phyloP scores from a whole-genome alignment of 441 rosid genomes.

The Erodium moschatum region DNA sequence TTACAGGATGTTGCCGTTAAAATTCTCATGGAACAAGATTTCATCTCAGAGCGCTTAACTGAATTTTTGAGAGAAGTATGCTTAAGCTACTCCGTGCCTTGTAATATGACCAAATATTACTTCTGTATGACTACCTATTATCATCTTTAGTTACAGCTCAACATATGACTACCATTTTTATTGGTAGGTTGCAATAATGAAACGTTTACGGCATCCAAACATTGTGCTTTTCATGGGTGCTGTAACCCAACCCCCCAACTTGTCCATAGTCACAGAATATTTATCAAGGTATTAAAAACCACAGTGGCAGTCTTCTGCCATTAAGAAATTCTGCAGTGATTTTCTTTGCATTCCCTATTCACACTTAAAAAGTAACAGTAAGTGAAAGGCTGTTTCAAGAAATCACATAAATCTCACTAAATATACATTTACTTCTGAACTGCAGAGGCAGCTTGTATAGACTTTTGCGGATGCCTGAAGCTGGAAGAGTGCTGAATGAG shows the following conservation, averaged over 20 bases:
- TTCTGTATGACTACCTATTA: not conserved
- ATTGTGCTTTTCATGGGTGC: slow-evolving; percentile 99
- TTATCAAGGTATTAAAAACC: slow-evolving; percentile 57
- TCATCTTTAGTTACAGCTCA: slow-evolving; percentile 12
- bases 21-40: slow-evolving; percentile 37
- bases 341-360: slow-evolving; percentile 2
- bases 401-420: not conserved
- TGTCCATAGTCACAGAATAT: slow-evolving; percentile 97
- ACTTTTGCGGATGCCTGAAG: slow-evolving; percentile 84
- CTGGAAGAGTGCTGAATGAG: slow-evolving; percentile 72
- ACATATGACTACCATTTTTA: slow-evolving; percentile 19
- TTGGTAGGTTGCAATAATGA: slow-evolving; percentile 90
- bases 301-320: not conserved
- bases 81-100: not conserved
- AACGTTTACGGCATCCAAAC: slow-evolving; percentile 95
- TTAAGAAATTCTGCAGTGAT: not conserved
- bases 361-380: not conserved
- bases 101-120: not conserved
- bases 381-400: not conserved
- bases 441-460: slow-evolving; percentile 94
- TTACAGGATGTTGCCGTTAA: slow-evolving; percentile 46
- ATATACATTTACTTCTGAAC: slow-evolving; percentile 21
- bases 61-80: slow-evolving; percentile 42
- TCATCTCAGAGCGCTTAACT: slow-evolving; percentile 25
- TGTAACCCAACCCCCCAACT: slow-evolving; percentile 86